Conservation (phyloP, 2,329 filamentous ascomycete genomes). For the Mycosphaerelloides madeirae region DNA sequence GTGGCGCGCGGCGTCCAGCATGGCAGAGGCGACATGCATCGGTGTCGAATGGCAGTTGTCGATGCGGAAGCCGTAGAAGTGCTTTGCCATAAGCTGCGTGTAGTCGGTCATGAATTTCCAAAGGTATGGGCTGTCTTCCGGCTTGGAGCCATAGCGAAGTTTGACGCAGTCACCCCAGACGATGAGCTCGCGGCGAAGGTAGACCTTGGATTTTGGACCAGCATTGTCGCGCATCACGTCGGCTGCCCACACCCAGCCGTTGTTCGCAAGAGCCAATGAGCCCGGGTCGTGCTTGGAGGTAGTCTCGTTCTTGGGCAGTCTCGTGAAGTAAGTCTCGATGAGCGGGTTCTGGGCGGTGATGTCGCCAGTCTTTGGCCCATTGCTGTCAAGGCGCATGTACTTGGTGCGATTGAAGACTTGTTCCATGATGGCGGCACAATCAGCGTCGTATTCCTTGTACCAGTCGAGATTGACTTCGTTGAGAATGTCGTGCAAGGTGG, state of each 20-base stretch:
- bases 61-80: slow-evolving; percentile 92
- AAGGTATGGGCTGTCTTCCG: slow-evolving; percentile 82
- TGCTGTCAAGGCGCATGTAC: slow-evolving; percentile 85
- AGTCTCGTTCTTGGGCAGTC: slow-evolving; percentile 70
- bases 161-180: slow-evolving; percentile 99
- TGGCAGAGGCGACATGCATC: slow-evolving; percentile 87
- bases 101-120: slow-evolving; percentile 97
- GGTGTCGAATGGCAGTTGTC: slow-evolving; percentile 98
- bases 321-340: slow-evolving; percentile 92
- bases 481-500: slow-evolving; percentile 57
- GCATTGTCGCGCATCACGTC: slow-evolving; percentile 93
- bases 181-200: slow-evolving; percentile 91
- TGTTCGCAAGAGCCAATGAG: slow-evolving; percentile 82
- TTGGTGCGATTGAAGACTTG: slow-evolving; percentile 93
- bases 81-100: slow-evolving; percentile 84
- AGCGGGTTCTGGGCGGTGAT: slow-evolving; percentile 74
- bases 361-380: slow-evolving; percentile 80
- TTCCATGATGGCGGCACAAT: slow-evolving; percentile 76
- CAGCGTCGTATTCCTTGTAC: slow-evolving; percentile 86
- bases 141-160: slow-evolving; percentile 76
- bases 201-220: slow-evolving; percentile 82
- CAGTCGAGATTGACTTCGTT: slow-evolving; percentile 82
- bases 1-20: slow-evolving; percentile 86
- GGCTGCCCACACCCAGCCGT: slow-evolving; percentile 98
- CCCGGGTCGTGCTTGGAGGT: slow-evolving; percentile 72